Conservation (phyloP, 2,329 filamentous ascomycete species). For the Pseudopyricularia javanii region DNA sequence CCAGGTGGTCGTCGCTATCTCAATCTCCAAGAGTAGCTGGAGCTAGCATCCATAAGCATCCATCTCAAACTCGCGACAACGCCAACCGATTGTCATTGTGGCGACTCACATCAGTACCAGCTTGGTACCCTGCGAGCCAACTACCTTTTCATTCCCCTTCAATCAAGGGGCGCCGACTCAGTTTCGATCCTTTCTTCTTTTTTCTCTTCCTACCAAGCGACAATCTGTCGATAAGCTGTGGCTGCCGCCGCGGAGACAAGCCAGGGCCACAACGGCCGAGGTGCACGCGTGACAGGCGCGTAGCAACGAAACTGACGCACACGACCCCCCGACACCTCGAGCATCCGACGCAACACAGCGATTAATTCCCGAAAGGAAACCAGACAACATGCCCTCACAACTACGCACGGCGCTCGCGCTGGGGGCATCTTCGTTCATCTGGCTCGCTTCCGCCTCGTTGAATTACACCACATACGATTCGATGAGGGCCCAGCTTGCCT, state of each 20-base stretch:
- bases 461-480: constrained; percentile 51
- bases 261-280: no score
- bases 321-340: neutral
- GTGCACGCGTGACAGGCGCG: neutral
- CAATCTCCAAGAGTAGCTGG: neutral
- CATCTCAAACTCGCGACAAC: no score
- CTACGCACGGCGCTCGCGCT: constrained; percentile 24
- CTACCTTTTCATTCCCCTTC: no score
- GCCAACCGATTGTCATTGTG: no score
- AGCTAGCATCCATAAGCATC: no score
- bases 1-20: neutral
- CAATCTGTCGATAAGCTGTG: no score
- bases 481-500: constrained; percentile 52
- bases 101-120: no score
- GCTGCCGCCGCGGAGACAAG: no score
- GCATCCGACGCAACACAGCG: neutral
- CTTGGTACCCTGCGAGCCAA: no score
- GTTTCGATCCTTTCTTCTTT: no score
- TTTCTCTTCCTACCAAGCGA: no score
- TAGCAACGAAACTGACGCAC: neutral
- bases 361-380: neutral
- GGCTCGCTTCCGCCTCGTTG: constrained; percentile 23
- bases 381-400: constrained; percentile 22
- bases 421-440: constrained; percentile 27
- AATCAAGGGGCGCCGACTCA: no score